phyloP scores from a whole-genome alignment of 768 basidiomycete genomes.

The Serendipita sp. region DNA sequence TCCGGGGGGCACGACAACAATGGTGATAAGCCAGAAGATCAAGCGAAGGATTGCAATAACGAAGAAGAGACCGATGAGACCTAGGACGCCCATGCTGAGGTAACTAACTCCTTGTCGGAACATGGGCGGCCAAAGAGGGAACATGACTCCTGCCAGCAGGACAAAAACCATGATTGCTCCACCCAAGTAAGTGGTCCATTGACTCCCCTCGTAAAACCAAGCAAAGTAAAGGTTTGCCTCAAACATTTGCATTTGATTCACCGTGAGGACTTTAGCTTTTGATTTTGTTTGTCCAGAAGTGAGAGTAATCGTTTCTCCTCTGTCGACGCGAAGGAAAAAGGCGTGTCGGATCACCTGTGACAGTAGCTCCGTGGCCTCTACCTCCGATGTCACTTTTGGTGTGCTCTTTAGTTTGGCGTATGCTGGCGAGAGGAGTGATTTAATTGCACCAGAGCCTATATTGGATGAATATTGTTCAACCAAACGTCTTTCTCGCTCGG shows the following conservation, averaged over 20 bases:
- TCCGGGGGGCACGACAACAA: conserved; percentile 70
- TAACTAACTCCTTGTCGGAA: conserved; percentile 95
- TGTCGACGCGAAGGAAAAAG: conserved; percentile 86
- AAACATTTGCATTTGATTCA: conserved; percentile 71
- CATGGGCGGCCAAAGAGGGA: conserved; percentile 91
- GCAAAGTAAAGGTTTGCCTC: conserved; percentile 72
- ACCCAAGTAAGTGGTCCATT: conserved; percentile 83
- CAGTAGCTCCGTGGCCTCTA: conserved; percentile 55
- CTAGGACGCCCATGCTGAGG: conserved; percentile 72
- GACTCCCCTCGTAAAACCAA: conserved; percentile 93
- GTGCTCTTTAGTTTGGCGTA: conserved; percentile 75
- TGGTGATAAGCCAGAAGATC: conserved; percentile 86
- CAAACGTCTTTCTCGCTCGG: neutral
- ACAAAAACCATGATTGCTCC: conserved; percentile 81
- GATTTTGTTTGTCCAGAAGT: conserved; percentile 45
- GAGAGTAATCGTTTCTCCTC: conserved; percentile 29
- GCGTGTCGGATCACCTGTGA: conserved; percentile 59
- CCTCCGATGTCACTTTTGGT: conserved; percentile 54
- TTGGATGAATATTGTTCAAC: neutral
- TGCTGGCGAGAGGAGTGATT: conserved; percentile 82
- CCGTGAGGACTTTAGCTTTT: conserved; percentile 53
- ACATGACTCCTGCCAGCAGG: conserved; percentile 96
- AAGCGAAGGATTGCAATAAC: conserved; percentile 77
- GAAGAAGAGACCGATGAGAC: conserved; percentile 80
- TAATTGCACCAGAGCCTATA: conserved; percentile 80